Evolutionary conservation across 305 asterid genomes (phyloP).

Genomic region (Fraxinus xanthoxyloides): DNA sequence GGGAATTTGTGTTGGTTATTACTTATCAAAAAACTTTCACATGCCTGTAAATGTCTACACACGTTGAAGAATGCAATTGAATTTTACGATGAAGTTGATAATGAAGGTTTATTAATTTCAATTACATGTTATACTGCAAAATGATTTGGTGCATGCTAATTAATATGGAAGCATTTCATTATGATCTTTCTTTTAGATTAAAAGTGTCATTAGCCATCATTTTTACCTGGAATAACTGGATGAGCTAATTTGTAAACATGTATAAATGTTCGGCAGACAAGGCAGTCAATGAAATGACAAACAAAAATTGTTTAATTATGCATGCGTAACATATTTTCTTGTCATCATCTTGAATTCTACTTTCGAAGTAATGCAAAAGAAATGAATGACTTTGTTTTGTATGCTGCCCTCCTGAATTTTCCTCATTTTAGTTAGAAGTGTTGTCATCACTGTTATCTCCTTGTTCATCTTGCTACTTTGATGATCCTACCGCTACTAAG

Average conservation of each 20-base stretch:
- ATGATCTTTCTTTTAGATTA: neutral
- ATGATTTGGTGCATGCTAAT: neutral
- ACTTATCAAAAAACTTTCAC: neutral
- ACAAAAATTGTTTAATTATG: neutral
- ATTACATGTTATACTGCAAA: neutral
- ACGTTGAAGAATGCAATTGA: neutral
- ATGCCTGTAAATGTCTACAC: neutral
- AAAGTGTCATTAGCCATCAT: neutral
- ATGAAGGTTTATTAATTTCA: neutral
- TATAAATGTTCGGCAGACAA: neutral
- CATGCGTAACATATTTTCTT: neutral
- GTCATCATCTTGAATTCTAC: neutral
- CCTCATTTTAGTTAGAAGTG: neutral
- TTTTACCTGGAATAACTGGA: neutral
- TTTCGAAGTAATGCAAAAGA: neutral
- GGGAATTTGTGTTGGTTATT: neutral
- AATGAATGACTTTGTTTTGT: neutral
- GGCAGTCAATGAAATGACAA: neutral
- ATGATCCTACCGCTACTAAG: neutral
- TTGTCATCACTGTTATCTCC: neutral
- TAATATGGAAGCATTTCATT: neutral
- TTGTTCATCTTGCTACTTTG: neutral
- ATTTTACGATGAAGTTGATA: neutral
- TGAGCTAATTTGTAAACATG: neutral
- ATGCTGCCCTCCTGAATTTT: neutral